Base-by-base conservation (phyloP, 2,329 filamentous ascomycete genomes). In the Aspergillus tubingensis region DNA sequence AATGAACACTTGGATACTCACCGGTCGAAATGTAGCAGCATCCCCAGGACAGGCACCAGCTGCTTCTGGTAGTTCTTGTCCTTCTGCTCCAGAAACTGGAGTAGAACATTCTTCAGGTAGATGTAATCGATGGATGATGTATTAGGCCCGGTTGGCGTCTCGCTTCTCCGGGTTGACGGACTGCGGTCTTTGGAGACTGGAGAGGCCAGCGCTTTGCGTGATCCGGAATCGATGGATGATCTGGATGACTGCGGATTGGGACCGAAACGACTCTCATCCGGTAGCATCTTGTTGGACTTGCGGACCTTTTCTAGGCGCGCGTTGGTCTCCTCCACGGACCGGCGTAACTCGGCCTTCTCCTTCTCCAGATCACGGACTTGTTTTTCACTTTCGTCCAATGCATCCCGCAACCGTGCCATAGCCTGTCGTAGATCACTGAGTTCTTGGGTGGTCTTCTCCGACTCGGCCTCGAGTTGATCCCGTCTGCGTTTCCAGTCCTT, bases 341-440 rank as follows among this genome's bases (percentile, higher is more conserved):
- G 86, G 49, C 90, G 85, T 54, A 96, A 79, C 62, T 96, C 92
- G 0, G 82, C 79, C 65, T 89, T 90, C 71, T 96, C 91, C 77
- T 88, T 91, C 75, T 97, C 93, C 5, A 91, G 82, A n/a, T 95
- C 90, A 30, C 88, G 85, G 0, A 91, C 87, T 75, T 96, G 91
- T 72, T 85, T 88, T 77, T 99, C 95, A 38, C 90, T 94, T 51
- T 91, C 91, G 67, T 98, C 93, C 1, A 99, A 82, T 0, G 92
- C 88, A 60, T 91, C 85, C 1, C 91, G 87, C 32, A 99, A 82
- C 66, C 91, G 88, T 6, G 86, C 82, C 79, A 96, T 92, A 0
- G 92, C 91, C 6, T 85, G 80, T 30, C 89, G 88, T 69, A 93
- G 85, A 67, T 96, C 92, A 3, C 83, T 83, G 1, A 89, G 83